A percentile compares a stretch with the other conserved stretches of the same genome.
These are phyloP conservation scores for Aspergillus pseudoviridinutans DNA, from an alignment of 2,329 filamentous ascomycete species.

Conservation along the genomic window DNA sequence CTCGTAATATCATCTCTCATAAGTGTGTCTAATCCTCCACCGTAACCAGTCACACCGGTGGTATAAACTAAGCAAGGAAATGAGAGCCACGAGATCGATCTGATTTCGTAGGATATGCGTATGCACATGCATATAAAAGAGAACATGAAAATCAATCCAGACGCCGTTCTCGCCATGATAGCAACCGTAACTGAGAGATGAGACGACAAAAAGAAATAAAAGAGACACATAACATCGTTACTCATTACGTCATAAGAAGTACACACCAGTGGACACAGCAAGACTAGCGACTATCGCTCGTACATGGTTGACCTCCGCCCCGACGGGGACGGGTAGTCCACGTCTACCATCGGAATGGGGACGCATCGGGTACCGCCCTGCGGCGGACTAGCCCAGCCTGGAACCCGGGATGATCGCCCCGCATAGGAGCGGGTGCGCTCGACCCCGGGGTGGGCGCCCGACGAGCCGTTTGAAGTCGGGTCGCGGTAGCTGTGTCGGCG, in stretches of 20 bases:
- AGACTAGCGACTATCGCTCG: conserved; percentile 4
- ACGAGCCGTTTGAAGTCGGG: conserved; percentile 13
- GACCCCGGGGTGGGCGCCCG: background rate
- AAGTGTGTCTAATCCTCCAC: background rate
- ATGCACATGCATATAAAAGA: background rate
- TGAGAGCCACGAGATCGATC: background rate
- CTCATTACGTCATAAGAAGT: background rate
- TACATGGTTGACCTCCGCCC: conserved; percentile 12
- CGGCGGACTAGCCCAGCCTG: conserved; percentile 5
- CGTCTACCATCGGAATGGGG: conserved; percentile 1
- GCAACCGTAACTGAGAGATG: background rate
- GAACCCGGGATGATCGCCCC: background rate
- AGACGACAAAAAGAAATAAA: background rate
- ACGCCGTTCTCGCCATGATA: background rate
- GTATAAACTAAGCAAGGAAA: too few species aligned
- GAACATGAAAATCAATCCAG: background rate
- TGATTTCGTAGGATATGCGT: background rate
- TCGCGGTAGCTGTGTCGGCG: conserved; percentile 23
- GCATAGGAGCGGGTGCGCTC: conserved; percentile 22
- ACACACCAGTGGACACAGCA: background rate
- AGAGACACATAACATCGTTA: background rate
- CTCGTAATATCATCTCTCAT: background rate
- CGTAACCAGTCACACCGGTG: too few species aligned
- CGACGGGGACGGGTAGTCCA: conserved; percentile 4
- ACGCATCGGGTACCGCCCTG: background rate